Base-by-base conservation (phyloP, 2,329 filamentous ascomycete species). In the Scedosporium aurantiacum region DNA sequence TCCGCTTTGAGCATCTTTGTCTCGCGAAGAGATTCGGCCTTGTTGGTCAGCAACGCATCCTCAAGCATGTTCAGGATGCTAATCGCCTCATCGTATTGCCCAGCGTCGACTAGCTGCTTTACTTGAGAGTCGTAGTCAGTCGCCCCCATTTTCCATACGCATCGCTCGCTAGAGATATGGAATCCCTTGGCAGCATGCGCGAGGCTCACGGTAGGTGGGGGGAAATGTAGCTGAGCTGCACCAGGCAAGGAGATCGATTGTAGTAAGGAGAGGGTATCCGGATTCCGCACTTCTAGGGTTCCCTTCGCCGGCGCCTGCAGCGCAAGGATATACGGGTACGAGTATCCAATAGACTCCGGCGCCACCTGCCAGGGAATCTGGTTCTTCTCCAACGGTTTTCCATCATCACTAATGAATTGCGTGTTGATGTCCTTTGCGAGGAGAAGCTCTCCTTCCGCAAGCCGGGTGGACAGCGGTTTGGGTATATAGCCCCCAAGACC, bases 371-470 rank as follows among this genome's bases (percentile, higher is more conserved):
- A 99, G 1, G 91, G 91, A n/a, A 99, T 86, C 71, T 97, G 92
- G 61, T 88, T 82, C 73, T 90, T 90, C 54, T 92, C 88, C 40
- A 95, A 71, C 0, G 91, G 82, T 66, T 91, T 92, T 4, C 92
- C 94, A 32, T 91, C 82, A 10, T 88, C 83, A 62, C 94, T 88
- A 66, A 96, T 89, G 71, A 99, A 99, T 60, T 97, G 77, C 1
- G 92, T 96, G 71, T 97, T 96, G 68, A 97, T 91, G 67, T 99
- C 94, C 72, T 96, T 96, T n/a, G 93, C 91, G n/a, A 99, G 80
- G 63, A 99, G 76, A 71, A 97, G 84, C 74, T 97, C 84, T 4
- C 90, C 89, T 65, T 95, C 89, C 2, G 85, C 83, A 12, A 99
- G 79, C 66, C 88, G 88, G 5, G 92, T 87, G 5, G 90, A 90